phyloP scores from a whole-genome alignment of 2,329 filamentous ascomycete species.

The Aspergillus calidoustus region DNA sequence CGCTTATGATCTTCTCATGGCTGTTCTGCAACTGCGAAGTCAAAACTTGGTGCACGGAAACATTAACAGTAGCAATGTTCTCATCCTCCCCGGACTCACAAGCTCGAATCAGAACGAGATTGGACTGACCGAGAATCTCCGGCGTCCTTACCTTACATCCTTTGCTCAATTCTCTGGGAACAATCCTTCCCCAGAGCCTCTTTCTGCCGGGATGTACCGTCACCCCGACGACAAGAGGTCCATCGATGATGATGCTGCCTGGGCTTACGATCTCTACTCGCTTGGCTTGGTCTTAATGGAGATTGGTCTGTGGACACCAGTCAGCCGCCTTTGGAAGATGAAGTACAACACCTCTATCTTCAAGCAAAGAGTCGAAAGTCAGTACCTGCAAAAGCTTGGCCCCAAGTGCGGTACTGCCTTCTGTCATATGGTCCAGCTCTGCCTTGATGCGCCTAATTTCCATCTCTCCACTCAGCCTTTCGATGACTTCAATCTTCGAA shows the following conservation, averaged over 20 bases:
- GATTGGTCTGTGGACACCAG: conserved; percentile 66
- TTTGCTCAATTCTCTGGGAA: conserved; percentile 63
- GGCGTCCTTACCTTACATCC: conserved; percentile 62
- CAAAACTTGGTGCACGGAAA: conserved; percentile 64
- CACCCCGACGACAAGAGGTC: conserved; percentile 57
- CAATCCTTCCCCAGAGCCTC: conserved; percentile 49
- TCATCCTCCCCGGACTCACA: conserved; percentile 57
- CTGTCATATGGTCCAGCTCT: conserved; percentile 65
- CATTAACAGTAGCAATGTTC: conserved; percentile 67
- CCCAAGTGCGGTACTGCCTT: conserved; percentile 68
- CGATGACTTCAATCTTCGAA: conserved; percentile 45
- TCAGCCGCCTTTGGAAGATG: conserved; percentile 66
- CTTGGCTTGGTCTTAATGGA: conserved; percentile 66
- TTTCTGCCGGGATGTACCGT: conserved; percentile 63
- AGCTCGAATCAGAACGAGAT: conserved; percentile 40
- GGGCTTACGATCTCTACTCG: conserved; percentile 62
- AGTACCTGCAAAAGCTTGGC: conserved; percentile 65
- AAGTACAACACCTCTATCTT: conserved; percentile 67
- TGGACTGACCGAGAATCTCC: conserved; percentile 50
- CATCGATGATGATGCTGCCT: conserved; percentile 44
- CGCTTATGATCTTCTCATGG: conserved; percentile 62
- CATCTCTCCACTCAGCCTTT: conserved; percentile 48
- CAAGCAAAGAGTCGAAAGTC: conserved; percentile 65
- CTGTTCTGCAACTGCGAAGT: conserved; percentile 61
- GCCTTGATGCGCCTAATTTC: conserved; percentile 62